Conservation (phyloP, 768 basidiomycete species). For the Boletus edulis region DNA sequence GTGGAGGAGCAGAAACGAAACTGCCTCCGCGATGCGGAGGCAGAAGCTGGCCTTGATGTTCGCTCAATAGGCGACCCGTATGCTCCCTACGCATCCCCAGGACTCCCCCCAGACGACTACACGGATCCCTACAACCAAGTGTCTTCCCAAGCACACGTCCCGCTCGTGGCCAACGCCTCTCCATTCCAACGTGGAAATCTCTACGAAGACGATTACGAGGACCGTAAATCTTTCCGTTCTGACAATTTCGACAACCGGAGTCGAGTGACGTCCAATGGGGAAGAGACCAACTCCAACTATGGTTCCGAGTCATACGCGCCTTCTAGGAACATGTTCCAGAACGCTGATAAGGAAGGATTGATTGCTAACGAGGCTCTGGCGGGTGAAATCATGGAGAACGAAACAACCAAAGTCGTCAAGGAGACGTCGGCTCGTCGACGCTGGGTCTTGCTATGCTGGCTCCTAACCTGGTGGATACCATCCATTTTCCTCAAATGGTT, state of each 20-base stretch:
- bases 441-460: slow-evolving; percentile 88
- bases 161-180: slow-evolving; percentile 80
- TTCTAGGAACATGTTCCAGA: slow-evolving; percentile 93
- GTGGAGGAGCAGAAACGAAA: slow-evolving; percentile 85
- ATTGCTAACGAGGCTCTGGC: slow-evolving; percentile 82
- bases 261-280: slow-evolving; percentile 71
- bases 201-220: slow-evolving; percentile 80
- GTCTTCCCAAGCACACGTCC: slow-evolving; percentile 68
- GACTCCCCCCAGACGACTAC: slow-evolving; percentile 42
- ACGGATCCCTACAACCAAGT: slow-evolving; percentile 48
- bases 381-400: slow-evolving; percentile 83
- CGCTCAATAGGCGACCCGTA: slow-evolving; percentile 65
- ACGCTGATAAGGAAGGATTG: slow-evolving; percentile 67
- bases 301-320: slow-evolving; percentile 95
- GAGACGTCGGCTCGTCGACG: slow-evolving; percentile 77
- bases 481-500: slow-evolving; percentile 61
- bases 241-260: slow-evolving; percentile 83
- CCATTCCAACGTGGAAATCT: slow-evolving; percentile 75
- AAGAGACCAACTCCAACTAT: slow-evolving; percentile 76
- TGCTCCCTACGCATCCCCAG: slow-evolving; percentile 67
- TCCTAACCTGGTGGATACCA: slow-evolving; percentile 92
- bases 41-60: slow-evolving; percentile 63
- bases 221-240: slow-evolving; percentile 66
- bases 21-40: slow-evolving; percentile 71
- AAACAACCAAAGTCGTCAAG: slow-evolving; percentile 84